Evolutionary conservation across 225 moss, liverwort and hornwort genomes (phyloP).

Genomic region (Physcomitrellopsis africana): DNA sequence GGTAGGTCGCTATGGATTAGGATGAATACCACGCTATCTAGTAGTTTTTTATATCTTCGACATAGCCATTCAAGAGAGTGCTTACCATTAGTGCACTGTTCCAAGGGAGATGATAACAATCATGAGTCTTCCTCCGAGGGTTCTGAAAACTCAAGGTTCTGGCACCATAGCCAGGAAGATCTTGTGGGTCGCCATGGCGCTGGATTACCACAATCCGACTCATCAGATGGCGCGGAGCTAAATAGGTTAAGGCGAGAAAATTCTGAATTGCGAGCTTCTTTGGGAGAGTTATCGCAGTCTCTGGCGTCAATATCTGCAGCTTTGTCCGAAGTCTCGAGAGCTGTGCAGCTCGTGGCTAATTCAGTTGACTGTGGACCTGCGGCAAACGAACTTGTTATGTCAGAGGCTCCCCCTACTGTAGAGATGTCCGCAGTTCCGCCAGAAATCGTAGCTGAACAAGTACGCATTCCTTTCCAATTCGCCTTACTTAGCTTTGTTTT

Average conservation of each 20-base stretch:
- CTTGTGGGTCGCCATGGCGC: background rate
- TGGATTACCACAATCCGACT: background rate
- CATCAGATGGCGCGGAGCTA: conserved; percentile 12
- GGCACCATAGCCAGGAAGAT: conserved; percentile 10
- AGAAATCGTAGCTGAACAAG: conserved; percentile 22
- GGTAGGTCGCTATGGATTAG: background rate
- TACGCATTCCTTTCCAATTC: background rate
- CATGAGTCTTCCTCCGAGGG: conserved; percentile 19
- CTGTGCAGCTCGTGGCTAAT: conserved; percentile 70
- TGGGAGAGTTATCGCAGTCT: conserved; percentile 68
- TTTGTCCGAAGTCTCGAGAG: conserved; percentile 72
- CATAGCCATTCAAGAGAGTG: conserved; percentile 1
- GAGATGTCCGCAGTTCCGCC: conserved; percentile 3
- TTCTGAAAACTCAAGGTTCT: conserved; percentile 2
- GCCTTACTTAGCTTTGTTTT: background rate
- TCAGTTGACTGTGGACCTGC: conserved; percentile 43
- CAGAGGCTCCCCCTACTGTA: background rate
- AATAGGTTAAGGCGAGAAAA: conserved; percentile 48
- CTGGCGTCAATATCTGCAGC: conserved; percentile 68
- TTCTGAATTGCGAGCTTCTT: conserved; percentile 54
- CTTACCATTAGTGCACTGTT: conserved; percentile 29
- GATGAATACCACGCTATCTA: background rate
- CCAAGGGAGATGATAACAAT: conserved; percentile 31
- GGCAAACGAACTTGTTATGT: conserved; percentile 22
- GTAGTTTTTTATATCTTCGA: conserved; percentile 1